A percentile compares a stretch with the other conserved stretches of the same genome.
phyloP scores from a whole-genome alignment of 768 basidiomycete genomes.

The Phanerochaete carnosa region DNA sequence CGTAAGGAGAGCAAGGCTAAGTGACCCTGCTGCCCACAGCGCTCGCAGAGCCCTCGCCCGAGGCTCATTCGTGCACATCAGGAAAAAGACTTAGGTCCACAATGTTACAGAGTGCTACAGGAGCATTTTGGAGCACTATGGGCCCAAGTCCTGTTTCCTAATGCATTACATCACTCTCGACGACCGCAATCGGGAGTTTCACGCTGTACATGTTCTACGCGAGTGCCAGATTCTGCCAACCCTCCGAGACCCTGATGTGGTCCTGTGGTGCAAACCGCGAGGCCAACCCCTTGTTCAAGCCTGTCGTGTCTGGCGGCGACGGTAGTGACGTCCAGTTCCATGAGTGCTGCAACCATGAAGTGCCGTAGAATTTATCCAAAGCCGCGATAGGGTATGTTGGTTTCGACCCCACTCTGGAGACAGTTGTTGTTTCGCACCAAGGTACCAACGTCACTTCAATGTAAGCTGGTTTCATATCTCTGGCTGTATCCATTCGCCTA shows the following conservation, averaged over 20 bases:
- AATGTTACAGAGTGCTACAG: no score
- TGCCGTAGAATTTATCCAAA: neutral
- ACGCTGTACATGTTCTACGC: constrained; percentile 30
- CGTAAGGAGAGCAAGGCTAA: constrained; percentile 35
- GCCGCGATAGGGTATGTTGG: constrained; percentile 46
- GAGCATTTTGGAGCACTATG: no score
- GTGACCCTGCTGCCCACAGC: constrained; percentile 1
- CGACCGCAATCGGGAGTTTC: constrained; percentile 22
- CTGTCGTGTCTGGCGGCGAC: constrained; percentile 48
- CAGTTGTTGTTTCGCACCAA: constrained; percentile 35
- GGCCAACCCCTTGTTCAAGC: constrained; percentile 43
- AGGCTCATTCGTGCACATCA: neutral
- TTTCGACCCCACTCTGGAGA: constrained; percentile 37
- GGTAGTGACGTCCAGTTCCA: constrained; percentile 32
- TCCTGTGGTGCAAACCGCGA: constrained; percentile 37
- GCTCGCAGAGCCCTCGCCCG: constrained; percentile 8
- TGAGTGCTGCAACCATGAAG: neutral
- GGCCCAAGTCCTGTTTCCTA: no score
- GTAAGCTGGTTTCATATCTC: no score
- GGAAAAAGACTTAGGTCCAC: no score
- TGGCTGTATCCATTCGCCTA: neutral
- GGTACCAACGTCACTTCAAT: no score
- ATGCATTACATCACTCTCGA: constrained; percentile 20
- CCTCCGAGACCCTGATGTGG: constrained; percentile 25
- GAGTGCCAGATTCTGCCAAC: constrained; percentile 28